Conservation (phyloP, 495 filamentous ascomycete genomes). For the Penicillium cinerascens region DNA sequence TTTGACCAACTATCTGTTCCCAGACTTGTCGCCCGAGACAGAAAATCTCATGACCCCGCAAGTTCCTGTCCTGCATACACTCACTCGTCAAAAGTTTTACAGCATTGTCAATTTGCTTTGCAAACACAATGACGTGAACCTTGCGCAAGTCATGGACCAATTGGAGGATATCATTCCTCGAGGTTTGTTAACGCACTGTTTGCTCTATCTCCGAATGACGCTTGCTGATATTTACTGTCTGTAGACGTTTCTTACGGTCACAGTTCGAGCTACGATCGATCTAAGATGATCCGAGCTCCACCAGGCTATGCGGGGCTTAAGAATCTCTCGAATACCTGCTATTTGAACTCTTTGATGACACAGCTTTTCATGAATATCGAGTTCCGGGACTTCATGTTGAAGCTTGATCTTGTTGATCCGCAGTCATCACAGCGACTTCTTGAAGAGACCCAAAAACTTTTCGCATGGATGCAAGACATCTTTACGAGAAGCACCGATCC, state of each 20-base stretch:
- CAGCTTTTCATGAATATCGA: conserved; percentile 95
- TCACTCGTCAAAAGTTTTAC: conserved; percentile 61
- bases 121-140: conserved; percentile 49
- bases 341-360: conserved; percentile 91
- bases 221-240: conserved; percentile 1
- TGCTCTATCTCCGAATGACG: neutral
- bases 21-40: conserved; percentile 43
- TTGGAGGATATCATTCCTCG: conserved; percentile 52
- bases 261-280: conserved; percentile 60
- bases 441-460: conserved; percentile 72
- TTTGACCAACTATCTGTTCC: conserved; percentile 69
- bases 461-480: conserved; percentile 81
- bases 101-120: conserved; percentile 58
- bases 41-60: conserved; percentile 24
- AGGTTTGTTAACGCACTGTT: conserved; percentile 26
- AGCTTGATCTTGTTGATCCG: conserved; percentile 53
- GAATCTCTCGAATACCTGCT: conserved; percentile 96
- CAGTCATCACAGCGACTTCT: conserved; percentile 64
- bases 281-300: conserved; percentile 64
- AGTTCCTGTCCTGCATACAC: conserved; percentile 49
- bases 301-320: conserved; percentile 78
- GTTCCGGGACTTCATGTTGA: conserved; percentile 82
- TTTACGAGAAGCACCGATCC: conserved; percentile 71
- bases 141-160: conserved; percentile 48
- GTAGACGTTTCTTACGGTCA: conserved; percentile 34